phyloP scores from a whole-genome alignment of 225 moss, liverwort and hornwort species.

The Asterella californica region DNA sequence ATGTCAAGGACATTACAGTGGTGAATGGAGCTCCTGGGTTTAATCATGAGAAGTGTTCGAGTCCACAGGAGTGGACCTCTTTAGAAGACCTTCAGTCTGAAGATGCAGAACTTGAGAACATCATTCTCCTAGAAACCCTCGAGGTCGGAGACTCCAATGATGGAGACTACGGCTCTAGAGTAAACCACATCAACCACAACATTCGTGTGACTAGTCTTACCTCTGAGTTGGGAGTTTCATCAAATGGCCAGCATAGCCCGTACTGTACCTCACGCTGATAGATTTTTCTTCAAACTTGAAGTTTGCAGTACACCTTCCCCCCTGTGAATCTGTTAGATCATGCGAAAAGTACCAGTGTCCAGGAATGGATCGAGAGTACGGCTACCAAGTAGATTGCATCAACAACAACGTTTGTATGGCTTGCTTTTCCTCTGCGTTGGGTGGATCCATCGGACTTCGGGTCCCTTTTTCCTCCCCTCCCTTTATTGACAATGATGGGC shows the following conservation, averaged over 20 bases:
- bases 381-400: neutral
- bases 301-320: neutral
- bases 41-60: neutral
- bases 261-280: constrained; percentile 1
- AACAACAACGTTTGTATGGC: neutral
- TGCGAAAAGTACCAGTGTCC: neutral
- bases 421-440: neutral
- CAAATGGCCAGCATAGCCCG: constrained; percentile 11
- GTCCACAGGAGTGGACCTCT: constrained; percentile 9
- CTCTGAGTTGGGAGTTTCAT: constrained; percentile 14
- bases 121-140: constrained; percentile 15
- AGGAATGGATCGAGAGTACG: constrained; percentile 7
- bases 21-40: constrained; percentile 18
- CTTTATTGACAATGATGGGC: neutral
- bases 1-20: constrained; percentile 28
- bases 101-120: constrained; percentile 27
- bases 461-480: neutral
- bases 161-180: neutral
- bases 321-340: neutral
- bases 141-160: neutral
- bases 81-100: neutral
- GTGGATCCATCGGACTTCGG: neutral
- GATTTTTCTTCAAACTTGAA: neutral
- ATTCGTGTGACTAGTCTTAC: constrained; percentile 1
- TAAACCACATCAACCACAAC: constrained; percentile 16